A percentile compares a stretch with the other conserved stretches of the same genome.
Evolutionary conservation across 75 land plant genomes (phyloP).

Genomic region (Chamaecyparis obtusa): DNA sequence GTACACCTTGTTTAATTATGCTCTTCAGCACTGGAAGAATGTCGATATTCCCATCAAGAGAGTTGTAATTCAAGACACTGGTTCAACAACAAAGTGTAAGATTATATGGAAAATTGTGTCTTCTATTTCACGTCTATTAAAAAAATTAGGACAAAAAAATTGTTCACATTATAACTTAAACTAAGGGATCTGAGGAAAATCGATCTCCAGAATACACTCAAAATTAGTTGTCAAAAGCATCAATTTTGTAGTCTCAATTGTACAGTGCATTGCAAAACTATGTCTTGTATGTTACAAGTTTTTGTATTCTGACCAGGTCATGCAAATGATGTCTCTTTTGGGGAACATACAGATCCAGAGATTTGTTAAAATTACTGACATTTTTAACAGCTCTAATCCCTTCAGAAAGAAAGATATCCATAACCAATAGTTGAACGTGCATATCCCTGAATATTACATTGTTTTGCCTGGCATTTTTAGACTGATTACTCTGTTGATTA

Average conservation of each 20-base stretch:
- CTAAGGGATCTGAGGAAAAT: neutral
- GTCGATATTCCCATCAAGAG: conserved; percentile 52
- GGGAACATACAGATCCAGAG: neutral
- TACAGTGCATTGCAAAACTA: neutral
- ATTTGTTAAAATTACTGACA: neutral
- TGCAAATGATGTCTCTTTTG: neutral
- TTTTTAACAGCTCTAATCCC: neutral
- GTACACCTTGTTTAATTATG: conserved; percentile 56
- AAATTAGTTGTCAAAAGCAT: neutral
- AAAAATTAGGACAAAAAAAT: neutral
- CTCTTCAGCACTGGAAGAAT: conserved; percentile 78
- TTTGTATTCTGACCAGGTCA: neutral
- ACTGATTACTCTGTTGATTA: neutral
- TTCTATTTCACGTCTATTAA: neutral
- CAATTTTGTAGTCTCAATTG: neutral
- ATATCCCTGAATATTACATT: neutral
- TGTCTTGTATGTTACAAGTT: neutral
- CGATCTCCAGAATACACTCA: neutral
- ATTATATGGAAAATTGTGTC: neutral
- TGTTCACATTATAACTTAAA: neutral
- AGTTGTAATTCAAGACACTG: conserved; percentile 63
- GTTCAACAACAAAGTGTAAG: conserved; percentile 8
- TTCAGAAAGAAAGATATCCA: neutral
- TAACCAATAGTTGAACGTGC: neutral
- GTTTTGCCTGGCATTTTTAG: neutral